These are phyloP conservation scores for Tranzscheliella williamsii DNA, from an alignment of 1,284 basidiomycete species.

Conservation along the genomic window DNA sequence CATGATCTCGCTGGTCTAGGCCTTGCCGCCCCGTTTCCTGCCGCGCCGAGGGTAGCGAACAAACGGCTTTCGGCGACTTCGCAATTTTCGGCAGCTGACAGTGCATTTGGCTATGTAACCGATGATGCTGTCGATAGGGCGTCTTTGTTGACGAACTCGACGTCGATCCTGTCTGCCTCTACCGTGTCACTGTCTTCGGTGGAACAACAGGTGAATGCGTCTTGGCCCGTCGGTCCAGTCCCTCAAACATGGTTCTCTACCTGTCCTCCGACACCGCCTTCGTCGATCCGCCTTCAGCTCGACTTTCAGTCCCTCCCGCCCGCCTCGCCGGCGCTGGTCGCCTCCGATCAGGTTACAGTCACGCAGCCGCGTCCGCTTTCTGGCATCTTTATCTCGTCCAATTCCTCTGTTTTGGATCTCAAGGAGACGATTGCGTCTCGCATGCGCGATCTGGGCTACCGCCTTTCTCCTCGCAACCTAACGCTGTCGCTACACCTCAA, in stretches of 20 bases:
- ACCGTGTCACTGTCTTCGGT: slow-evolving; percentile 9
- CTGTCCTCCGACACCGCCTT: slow-evolving; percentile 26
- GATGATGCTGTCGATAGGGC: too few relatives aligned
- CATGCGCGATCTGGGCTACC: slow-evolving; percentile 17
- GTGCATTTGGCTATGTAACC: too few relatives aligned
- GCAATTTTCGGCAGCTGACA: slow-evolving; percentile 10
- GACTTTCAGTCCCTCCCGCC: slow-evolving; percentile 16
- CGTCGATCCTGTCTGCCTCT: slow-evolving; percentile 5
- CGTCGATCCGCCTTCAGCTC: slow-evolving; percentile 24
- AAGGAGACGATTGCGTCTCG: slow-evolving; percentile 16
- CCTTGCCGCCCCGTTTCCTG: slow-evolving; percentile 6
- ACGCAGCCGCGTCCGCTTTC: slow-evolving; percentile 3
- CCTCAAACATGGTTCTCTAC: slow-evolving; percentile 18
- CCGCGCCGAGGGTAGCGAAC: slow-evolving; percentile 3
- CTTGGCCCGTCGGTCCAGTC: slow-evolving; percentile 5
- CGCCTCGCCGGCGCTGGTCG: slow-evolving; percentile 1
- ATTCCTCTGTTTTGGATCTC: slow-evolving; percentile 28
- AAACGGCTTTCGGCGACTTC: slow-evolving; percentile 14
- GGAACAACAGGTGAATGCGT: slow-evolving; percentile 4
- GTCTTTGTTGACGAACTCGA: too few relatives aligned
- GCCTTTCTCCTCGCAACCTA: slow-evolving; percentile 18
- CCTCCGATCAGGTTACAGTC: not conserved
- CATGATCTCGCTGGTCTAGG: slow-evolving; percentile 15
- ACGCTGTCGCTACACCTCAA: slow-evolving; percentile 11
- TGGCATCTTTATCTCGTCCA: slow-evolving; percentile 25